Percentiles rank a stretch among this genome's conserved stretches.
phyloP scores from a whole-genome alignment of 2,329 filamentous ascomycete genomes.

The Penicillium janthinellum region DNA sequence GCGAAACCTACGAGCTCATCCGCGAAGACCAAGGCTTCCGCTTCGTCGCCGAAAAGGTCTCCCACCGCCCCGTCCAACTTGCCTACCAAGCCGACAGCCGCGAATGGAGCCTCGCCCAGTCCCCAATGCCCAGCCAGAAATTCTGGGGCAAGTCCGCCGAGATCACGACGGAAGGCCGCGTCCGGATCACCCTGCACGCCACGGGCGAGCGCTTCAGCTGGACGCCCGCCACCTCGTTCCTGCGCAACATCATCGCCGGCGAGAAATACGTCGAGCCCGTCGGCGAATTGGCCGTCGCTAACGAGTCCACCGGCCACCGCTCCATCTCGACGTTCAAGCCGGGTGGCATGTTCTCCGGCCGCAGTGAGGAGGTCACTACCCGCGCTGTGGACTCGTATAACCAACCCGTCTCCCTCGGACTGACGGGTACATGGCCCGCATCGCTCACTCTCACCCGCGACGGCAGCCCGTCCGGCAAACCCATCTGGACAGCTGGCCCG shows the following conservation, averaged over 20 bases:
- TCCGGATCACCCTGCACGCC: conserved; percentile 73
- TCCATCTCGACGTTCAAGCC: conserved; percentile 88
- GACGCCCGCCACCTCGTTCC: conserved; percentile 83
- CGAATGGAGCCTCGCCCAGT: conserved; percentile 84
- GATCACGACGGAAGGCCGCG: conserved; percentile 86
- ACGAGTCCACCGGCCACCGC: conserved; percentile 81
- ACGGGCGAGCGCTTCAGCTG: conserved; percentile 84
- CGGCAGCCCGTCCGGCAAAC: conserved; percentile 62
- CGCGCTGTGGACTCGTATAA: conserved; percentile 71
- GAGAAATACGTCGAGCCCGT: conserved; percentile 98
- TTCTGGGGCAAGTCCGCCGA: conserved; percentile 99
- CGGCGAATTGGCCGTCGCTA: conserved; percentile 80
- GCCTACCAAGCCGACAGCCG: conserved; percentile 89
- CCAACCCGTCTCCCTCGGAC: conserved; percentile 63
- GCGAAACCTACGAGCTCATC: conserved; percentile 92
- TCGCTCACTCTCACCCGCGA: conserved; percentile 67
- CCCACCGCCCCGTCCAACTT: conserved; percentile 86
- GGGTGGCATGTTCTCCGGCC: conserved; percentile 95
- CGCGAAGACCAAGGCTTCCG: conserved; percentile 85
- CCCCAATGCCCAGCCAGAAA: conserved; percentile 86
- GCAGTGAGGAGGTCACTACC: conserved; percentile 84
- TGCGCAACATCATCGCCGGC: conserved; percentile 94
- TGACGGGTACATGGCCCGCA: conserved; percentile 83
- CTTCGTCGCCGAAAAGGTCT: conserved; percentile 93
- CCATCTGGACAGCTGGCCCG: conserved; percentile 76